Evolutionary conservation across 306 rosid species (phyloP).

Genomic region (Luffa aegyptiaca): DNA sequence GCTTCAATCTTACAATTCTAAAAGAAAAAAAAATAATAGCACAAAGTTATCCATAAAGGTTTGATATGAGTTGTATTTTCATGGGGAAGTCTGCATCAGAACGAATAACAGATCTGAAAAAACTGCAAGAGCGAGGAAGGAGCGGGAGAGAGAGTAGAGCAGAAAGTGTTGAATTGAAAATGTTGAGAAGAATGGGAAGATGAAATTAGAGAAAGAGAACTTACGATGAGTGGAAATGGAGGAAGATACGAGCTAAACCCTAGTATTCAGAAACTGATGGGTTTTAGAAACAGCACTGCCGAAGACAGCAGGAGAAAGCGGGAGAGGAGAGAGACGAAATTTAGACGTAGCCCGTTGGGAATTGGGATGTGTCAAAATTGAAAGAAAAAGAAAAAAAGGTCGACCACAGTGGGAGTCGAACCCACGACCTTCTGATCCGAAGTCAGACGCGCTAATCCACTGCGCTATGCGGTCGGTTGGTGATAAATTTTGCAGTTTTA

Average conservation of each 20-base stretch:
- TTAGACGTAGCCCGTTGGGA: no score
- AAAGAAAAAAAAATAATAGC: neutral
- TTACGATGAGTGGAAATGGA: neutral
- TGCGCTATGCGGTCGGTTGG: no score
- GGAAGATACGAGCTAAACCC: neutral
- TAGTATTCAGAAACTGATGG: neutral
- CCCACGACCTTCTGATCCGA: no score
- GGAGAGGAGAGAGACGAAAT: neutral
- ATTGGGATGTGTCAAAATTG: no score
- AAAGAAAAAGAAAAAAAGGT: neutral
- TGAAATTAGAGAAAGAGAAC: neutral
- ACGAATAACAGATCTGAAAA: neutral
- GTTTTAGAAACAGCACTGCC: neutral
- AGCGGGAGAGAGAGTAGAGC: neutral
- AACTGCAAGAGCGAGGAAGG: neutral
- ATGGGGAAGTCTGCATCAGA: neutral
- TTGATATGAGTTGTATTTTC: neutral
- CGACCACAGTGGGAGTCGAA: conserved; percentile 5
- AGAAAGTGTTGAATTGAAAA: neutral
- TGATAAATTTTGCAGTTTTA: no score
- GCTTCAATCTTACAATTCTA: neutral
- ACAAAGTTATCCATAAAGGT: neutral
- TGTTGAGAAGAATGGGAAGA: neutral
- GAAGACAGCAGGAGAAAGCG: neutral
- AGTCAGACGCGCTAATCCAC: no score